Evolutionary conservation across 2,329 filamentous ascomycete species (phyloP).

Genomic region (Cladorrhinum sp.): DNA sequence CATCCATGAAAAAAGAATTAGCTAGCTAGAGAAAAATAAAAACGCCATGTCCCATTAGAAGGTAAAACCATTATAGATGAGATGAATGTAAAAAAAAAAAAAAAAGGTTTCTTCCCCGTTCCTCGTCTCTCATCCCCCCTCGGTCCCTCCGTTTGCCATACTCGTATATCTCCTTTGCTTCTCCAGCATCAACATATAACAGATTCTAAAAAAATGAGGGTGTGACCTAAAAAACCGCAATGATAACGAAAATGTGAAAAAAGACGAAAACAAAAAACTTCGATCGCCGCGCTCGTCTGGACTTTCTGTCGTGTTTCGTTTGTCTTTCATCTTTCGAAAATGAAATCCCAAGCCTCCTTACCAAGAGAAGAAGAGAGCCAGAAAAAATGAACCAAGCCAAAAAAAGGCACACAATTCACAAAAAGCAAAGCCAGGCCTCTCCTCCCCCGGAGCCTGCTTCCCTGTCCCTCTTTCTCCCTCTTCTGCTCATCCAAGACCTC

Average conservation of each 20-base stretch:
- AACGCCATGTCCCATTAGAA: not conserved
- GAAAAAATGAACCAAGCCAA: not conserved
- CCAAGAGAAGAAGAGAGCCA: not conserved
- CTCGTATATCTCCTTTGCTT: not conserved
- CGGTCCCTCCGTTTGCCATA: not conserved
- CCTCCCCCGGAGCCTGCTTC: not conserved
- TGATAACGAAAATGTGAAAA: conserved; percentile 2
- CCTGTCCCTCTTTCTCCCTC: not conserved
- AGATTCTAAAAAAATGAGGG: not conserved
- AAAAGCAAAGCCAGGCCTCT: conserved; percentile 6
- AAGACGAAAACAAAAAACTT: not conserved
- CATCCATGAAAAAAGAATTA: not conserved
- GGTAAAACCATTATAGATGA: not conserved
- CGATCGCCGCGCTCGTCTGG: not conserved
- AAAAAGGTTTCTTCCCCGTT: not conserved
- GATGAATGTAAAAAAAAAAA: not conserved
- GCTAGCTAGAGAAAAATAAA: not conserved
- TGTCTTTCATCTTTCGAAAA: not conserved
- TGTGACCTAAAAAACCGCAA: not conserved
- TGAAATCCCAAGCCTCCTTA: not conserved
- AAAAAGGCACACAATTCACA: not conserved
- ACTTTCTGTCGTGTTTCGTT: not conserved
- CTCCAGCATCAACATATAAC: not conserved
- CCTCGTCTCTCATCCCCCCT: not conserved
- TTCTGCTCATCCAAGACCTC: not conserved